Percentiles rank a stretch among this genome's conserved stretches.
Conservation (phyloP, 2,329 filamentous ascomycete species). For the Aureobasidium zeae region DNA sequence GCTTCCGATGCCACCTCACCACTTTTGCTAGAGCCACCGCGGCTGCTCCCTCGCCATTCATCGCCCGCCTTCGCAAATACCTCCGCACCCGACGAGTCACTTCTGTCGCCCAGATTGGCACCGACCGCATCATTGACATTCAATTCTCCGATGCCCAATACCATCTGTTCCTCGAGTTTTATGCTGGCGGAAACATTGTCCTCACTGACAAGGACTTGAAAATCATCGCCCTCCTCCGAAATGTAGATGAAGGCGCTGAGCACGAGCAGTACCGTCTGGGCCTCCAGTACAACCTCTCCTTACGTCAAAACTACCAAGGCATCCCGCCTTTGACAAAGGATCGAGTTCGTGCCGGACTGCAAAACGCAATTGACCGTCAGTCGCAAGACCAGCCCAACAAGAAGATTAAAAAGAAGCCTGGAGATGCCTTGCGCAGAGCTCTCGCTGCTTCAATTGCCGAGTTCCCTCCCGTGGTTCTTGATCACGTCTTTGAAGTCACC, state of each 20-base stretch:
- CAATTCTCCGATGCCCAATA: constrained; percentile 88
- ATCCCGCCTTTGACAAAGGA: constrained; percentile 67
- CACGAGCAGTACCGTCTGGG: constrained; percentile 75
- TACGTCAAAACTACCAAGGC: constrained; percentile 74
- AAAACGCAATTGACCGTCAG: constrained; percentile 54
- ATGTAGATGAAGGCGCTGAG: constrained; percentile 71
- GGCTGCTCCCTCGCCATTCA: constrained; percentile 74
- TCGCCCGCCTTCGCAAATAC: constrained; percentile 73
- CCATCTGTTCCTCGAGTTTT: constrained; percentile 86
- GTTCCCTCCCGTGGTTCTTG: constrained; percentile 75
- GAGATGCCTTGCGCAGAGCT: constrained; percentile 68
- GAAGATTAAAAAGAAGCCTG: constrained; percentile 64
- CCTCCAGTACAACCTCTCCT: constrained; percentile 66
- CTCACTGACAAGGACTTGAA: constrained; percentile 77
- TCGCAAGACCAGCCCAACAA: constrained; percentile 36
- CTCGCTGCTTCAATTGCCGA: constrained; percentile 80
- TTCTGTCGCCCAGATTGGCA: constrained; percentile 73
- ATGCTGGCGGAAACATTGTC: constrained; percentile 89
- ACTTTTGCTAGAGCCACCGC: constrained; percentile 82
- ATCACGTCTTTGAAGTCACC: constrained; percentile 67
- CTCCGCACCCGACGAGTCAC: constrained; percentile 82
- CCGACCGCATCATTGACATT: constrained; percentile 86
- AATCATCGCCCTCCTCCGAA: constrained; percentile 70
- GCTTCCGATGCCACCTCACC: constrained; percentile 91
- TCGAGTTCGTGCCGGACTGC: constrained; percentile 58